Evolutionary conservation across 2,329 filamentous ascomycete genomes (phyloP), one percentile per base, ranked within the genome.

Genomic region (Chaetomiaceae sp.): DNA sequence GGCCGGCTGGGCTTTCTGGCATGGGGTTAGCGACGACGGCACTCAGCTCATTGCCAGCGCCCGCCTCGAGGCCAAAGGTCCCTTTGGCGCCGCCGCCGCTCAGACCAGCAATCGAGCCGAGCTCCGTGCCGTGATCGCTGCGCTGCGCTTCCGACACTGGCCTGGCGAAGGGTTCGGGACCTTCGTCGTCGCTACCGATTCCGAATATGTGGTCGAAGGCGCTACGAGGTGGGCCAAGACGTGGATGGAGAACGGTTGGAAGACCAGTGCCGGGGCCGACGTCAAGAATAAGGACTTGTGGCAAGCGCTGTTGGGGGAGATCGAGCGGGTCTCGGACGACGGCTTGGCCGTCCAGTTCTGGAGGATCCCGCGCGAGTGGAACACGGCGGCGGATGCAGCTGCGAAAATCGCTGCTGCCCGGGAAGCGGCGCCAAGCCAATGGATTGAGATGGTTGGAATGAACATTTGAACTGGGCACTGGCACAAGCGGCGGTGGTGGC

Each of bases 21-120:
- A 49, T 34, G 47, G 37, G 37, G 14, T 42, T 40, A 25, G 14
- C 49, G 57, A 68, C 33, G 57, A 66, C 48, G 61, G 66, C 31
- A 19, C 48, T 19, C 25, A 11, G 4, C 59, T 59, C 14, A 51
- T 60, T 8, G 54, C 61, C 25, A 57, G 55, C 4, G 69, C 66
- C 48, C 71, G 68, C 14, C 67, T 80, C 15, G 77, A 80, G 62
- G 61, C 57, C 3, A 49, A 65, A 33, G 75, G 77, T 0, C 75
- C 75, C 3, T 72, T 64, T 44, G 73, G 71, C 12, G 64, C 71
- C 22, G 15, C 47, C 0, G 52, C 63, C 37, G 46, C 58, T 7
- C 73, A 76, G 54, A 80, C 71, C 19, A 80, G 71, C 66, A 78
- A 81, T 58, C 71, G 79, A 4, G 80, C 80, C 3, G 77, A 82